Base-by-base conservation (phyloP, 495 filamentous ascomycete species). In the Penicillium robsamsonii region DNA sequence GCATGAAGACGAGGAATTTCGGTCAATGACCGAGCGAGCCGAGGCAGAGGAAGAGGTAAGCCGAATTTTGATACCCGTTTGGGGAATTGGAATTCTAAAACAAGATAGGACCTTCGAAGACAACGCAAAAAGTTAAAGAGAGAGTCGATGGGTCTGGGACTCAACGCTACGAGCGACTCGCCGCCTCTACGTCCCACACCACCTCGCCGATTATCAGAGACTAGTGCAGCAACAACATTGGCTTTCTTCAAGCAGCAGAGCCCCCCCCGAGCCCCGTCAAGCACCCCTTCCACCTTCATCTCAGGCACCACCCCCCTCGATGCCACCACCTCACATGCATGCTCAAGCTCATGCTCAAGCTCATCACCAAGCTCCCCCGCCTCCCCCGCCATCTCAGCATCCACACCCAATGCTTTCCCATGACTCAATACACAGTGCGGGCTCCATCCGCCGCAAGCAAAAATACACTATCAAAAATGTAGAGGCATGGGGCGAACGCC, bases 391-490 rank as follows among this genome's bases (percentile, higher is more conserved):
- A 47, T 45, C 53, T 38, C 58, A 54, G 10, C 64, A 41, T 31
- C 69, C 64, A 35, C 71, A 72, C 45, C 61, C 59, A 12, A 58
- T 63, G n/a, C 65, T 69, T 25, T 55, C 66, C 12, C 70, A 70
- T 30, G 71, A 76, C 30, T 56, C 62, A 18, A 52, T 62, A 27
- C 61, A 64, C 38, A 67, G 62, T 41, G 52, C 61, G 1, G 70
- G 67, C 22, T 69, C 70, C 1, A 71, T 77, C 55, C 68, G 75
- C 24, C 72, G 74, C 42, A 79, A 79, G 54, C 75, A 79, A 62
- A 79, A 79, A 57, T 79, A 79, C 50, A 79, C 75, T 18, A 79
- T 79, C 61, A 79, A 79, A 61, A 79, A 79, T 46, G 74, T 76
- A 46, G 75, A 79, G 56, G 75, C 75, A 7, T 79, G 75, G 75